Evolutionary conservation across 768 basidiomycete genomes (phyloP).

Genomic region (Kwoniella dendrophila): DNA sequence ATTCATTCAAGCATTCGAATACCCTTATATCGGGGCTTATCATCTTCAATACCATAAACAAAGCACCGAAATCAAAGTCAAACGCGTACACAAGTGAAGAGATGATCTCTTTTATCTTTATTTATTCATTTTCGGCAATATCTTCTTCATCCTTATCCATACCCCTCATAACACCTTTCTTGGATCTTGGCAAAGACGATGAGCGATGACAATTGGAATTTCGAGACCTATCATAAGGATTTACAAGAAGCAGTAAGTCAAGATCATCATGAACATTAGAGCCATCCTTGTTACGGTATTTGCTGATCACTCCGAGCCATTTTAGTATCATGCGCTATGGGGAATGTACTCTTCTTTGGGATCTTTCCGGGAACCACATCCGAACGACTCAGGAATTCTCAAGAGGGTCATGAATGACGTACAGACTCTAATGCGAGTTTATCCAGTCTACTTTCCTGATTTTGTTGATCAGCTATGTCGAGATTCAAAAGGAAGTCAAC

Average conservation of each 20-base stretch:
- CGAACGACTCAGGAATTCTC: background rate
- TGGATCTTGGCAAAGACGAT: background rate
- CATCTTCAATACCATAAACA: background rate
- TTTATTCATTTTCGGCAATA: background rate
- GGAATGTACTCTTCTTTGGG: constrained; percentile 4
- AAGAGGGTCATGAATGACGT: background rate
- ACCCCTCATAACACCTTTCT: background rate
- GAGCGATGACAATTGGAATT: constrained; percentile 18
- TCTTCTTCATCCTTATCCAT: background rate
- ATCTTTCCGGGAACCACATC: constrained; percentile 1
- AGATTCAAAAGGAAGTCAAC: no score
- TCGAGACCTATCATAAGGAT: constrained; percentile 13
- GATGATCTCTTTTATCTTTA: background rate
- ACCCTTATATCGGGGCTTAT: background rate
- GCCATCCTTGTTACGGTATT: background rate
- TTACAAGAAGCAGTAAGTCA: constrained; percentile 12
- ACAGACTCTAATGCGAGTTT: constrained; percentile 2
- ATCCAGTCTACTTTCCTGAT: constrained; percentile 3
- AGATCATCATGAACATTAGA: background rate
- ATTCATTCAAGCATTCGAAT: background rate
- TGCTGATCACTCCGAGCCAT: background rate
- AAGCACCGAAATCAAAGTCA: background rate
- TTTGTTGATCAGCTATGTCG: no score
- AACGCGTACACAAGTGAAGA: background rate
- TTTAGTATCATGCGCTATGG: constrained; percentile 8